Base-by-base conservation (phyloP, 2,329 filamentous ascomycete species). In the Venturia oleaginea region DNA sequence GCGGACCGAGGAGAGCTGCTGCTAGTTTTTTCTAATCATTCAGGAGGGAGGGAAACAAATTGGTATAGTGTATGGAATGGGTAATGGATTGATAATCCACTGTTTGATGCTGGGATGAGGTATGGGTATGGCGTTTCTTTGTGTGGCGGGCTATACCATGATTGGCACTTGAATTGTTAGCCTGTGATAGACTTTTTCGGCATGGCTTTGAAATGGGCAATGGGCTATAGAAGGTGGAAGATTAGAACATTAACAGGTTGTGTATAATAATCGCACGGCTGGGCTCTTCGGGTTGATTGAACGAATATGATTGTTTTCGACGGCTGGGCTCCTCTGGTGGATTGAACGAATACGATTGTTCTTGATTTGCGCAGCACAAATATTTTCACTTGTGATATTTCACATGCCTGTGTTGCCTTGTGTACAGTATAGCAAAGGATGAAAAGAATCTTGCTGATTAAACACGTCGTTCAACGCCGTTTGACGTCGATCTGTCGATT, bases 1-100 rank as follows among this genome's bases (percentile, higher is more conserved):
- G 71, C 30, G 69, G 66, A 17, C 68, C 68, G 27, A 69, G 72
- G 61, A 69, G 70, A 54, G 71, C 67, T 65, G 71, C 71, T 15
- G 70, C 70, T 64, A 69, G 71, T 43, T 66, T 71, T 62, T 69
- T 69, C 57, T 71, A 51, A 19, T 19, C 4, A 27, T 34, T n/a
- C 7, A n/a, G 7, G 48, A 19, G 11, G 30, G 15, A 7, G 27
- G 22, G 15, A 27, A 57, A 4, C 11, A 55, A 34, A 8, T 32
- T 57, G 30, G 51, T 3, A 57, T 34, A 34, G 27, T 34, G 19
- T 34, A 34, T 5, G 19, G 30, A 30, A 57, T n/a, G 15, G 30
- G 30, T 22, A 10, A 57, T 11, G 15, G 27, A 30, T 34, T 57
- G 51, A 37, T 57, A 57, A 27, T 57, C 51, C 51, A 57, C 51